Evolutionary conservation across 345 rosid species (phyloP), one percentile per base, ranked within the genome.

Genomic region (Bretschneidera sinensis): DNA sequence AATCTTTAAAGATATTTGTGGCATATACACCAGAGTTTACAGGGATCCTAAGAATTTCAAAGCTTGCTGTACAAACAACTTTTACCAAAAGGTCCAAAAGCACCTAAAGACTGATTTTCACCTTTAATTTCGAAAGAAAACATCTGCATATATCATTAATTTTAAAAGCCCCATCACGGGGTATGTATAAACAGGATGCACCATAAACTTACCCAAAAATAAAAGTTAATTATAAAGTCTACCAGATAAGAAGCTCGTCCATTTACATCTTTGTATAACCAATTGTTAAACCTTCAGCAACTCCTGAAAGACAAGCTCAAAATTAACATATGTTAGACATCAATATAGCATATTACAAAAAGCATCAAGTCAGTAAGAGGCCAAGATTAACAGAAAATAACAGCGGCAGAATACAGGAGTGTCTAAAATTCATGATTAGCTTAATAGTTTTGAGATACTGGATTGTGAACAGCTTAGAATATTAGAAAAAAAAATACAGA

Each of bases 251-350:
- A 59, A 48, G 54, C 59, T 57, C 77, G 51, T 18, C 23, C 28
- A 54, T 53, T 58, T 51, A 59, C 63, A 54, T 55, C n/a, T 48
- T 19, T 35, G 48, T 48, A n/a, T 48, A 45, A 55, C 39, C 49
- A 17, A 17, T 22, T 56, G 35, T 65, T 66, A 81, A 59, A 81
- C 81, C 55, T 60, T 74, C 64, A 78, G 64, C 79, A 76, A 67
- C 61, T 81, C 83, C 86, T 78, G 83, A 57, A 59, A 76, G 25
- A 70, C 21, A 43, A 54, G 51, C n/a, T 34, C 21, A 48, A 49
- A 20, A 22, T 24, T 28, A 54, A 59, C 5, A 43, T 14, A 8
- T 24, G 43, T 11, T 9, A 31, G 55, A 55, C 57, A n/a, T n/a
- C n/a, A n/a, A n/a, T n/a, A n/a, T n/a, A n/a, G n/a, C n/a, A n/a